Conservation (phyloP, 805 yeast genomes). For the Maudiozyma serrabonitensis region DNA sequence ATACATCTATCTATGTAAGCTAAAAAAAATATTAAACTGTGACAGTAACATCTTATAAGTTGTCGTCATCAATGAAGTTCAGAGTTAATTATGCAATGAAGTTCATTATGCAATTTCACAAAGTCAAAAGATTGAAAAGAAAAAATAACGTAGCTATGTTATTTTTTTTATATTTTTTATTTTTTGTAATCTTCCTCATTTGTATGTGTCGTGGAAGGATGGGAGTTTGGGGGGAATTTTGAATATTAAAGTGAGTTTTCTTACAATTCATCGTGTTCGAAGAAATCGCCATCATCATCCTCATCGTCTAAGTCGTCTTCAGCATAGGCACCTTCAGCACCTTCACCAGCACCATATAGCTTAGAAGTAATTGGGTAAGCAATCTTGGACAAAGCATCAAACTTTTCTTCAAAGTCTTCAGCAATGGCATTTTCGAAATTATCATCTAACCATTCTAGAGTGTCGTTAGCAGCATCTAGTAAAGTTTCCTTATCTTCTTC, state of each 20-base stretch:
- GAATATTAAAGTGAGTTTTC: background rate
- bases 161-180: background rate
- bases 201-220: too few species aligned
- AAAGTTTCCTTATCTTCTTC: slow-evolving; percentile 89
- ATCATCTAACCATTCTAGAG: slow-evolving; percentile 81
- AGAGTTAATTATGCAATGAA: too few species aligned
- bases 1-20: too few species aligned
- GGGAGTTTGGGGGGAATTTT: background rate
- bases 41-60: too few species aligned
- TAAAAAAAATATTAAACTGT: too few species aligned
- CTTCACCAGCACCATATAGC: slow-evolving; percentile 53
- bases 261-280: slow-evolving; percentile 64
- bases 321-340: slow-evolving; percentile 34
- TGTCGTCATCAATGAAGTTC: too few species aligned
- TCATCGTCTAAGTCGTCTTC: slow-evolving; percentile 43
- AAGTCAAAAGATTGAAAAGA: background rate
- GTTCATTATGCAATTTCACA: background rate
- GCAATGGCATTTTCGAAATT: slow-evolving; percentile 76
- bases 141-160: background rate
- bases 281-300: slow-evolving; percentile 44
- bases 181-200: background rate
- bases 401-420: slow-evolving; percentile 91
- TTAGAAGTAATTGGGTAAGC: slow-evolving; percentile 92
- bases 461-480: slow-evolving; percentile 78
- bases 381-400: slow-evolving; percentile 65